Percentiles rank a stretch among this genome's conserved stretches.
Conservation (phyloP, 2,329 filamentous ascomycete genomes). For the Stylonectria norvegica region DNA sequence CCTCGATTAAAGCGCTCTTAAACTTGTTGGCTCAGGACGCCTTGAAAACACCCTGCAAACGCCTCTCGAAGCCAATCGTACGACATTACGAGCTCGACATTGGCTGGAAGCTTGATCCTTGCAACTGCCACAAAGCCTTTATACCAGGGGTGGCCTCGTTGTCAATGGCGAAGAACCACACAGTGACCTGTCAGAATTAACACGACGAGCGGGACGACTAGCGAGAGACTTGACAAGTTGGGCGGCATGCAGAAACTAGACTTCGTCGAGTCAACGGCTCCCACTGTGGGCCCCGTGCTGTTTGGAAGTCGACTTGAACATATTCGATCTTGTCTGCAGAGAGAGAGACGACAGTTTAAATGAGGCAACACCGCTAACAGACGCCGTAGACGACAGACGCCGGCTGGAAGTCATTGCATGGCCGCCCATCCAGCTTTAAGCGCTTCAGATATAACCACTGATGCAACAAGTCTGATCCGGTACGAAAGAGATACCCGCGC, state of each 20-base stretch:
- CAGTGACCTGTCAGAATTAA: neutral
- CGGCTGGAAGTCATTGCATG: neutral
- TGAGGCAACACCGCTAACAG: neutral
- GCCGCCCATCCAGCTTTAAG: neutral
- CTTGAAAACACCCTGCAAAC: neutral
- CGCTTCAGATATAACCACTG: neutral
- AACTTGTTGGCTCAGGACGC: neutral
- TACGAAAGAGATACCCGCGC: too few relatives aligned
- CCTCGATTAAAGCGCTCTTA: too few relatives aligned
- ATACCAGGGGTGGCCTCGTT: too few relatives aligned
- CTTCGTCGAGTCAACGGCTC: too few relatives aligned
- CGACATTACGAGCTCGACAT: too few relatives aligned
- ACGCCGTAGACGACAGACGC: constrained; percentile 1
- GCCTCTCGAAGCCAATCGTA: neutral
- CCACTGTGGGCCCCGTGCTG: neutral
- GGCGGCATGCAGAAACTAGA: neutral
- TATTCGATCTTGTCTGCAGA: neutral
- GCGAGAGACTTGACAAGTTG: neutral
- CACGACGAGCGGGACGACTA: constrained; percentile 1
- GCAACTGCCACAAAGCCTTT: too few relatives aligned
- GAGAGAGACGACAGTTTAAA: neutral
- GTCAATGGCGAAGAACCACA: neutral
- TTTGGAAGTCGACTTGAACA: neutral
- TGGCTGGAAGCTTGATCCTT: neutral
- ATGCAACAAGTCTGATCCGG: neutral